Base-by-base conservation (phyloP, 441 rosid species). In the Syzygium syzygioides region DNA sequence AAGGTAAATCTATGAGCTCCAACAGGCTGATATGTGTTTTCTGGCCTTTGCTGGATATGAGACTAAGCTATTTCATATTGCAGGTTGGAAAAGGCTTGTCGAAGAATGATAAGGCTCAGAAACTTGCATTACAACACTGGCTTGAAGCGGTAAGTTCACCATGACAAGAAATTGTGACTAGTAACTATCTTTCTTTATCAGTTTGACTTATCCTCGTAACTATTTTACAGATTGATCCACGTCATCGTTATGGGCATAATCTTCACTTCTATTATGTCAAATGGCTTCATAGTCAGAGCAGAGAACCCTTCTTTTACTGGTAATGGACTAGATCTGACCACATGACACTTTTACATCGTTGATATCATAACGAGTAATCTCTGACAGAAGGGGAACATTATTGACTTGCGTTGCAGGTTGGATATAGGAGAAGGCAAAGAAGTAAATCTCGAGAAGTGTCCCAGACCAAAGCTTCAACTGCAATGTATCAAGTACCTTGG, bases 241-340 rank as follows among this genome's bases (percentile, higher is more conserved):
- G 99, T 86, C 99, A 98, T 94, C 96, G 98, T 32, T 98, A 97
- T 90, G 99, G 99, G 89, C 99, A 98, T 91, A 98, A 97, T 92
- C 89, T 98, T 32, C 99, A 95, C 91, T 95, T 95, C 90, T 97
- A 96, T 91, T 96, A 94, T 88, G 93, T 88, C 57, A 93, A 92
- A 32, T 98, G 99, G 99, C 96, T 95, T 90, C 97, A 93, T 48
- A 94, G 95, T 87, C 96, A 95, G 86, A 95, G 99, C 76, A 95
- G 93, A 91, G 96, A 97, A 90, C 99, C 99, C 87, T 98, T 97
- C 95, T 98, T 97, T 92, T 97, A 97, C 93, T 97, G 99, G 99
- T 97, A 95, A 88, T 12, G 83, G 83, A 71, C 83, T 71, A 71
- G 83, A 71, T 71, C 83, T 71, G 83, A 71, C 50, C 83, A 71